phyloP scores from a whole-genome alignment of 106 monocot genomes.

The Posidonia australis region DNA sequence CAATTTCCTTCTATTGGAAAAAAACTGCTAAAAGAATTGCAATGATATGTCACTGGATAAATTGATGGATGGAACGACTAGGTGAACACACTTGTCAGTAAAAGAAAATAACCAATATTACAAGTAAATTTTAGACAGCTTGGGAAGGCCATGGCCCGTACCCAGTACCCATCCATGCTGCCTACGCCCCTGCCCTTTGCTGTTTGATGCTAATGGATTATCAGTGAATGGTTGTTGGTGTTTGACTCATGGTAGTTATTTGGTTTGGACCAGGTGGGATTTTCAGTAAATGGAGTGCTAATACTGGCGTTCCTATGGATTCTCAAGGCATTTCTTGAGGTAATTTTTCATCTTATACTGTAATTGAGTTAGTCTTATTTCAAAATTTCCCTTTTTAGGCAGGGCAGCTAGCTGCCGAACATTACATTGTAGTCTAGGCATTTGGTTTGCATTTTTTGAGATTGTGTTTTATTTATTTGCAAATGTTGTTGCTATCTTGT shows the following conservation, averaged over 20 bases:
- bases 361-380: neutral
- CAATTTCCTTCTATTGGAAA: too few relatives aligned
- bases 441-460: too few relatives aligned
- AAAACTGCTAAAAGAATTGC: too few relatives aligned
- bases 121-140: neutral
- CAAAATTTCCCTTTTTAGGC: neutral
- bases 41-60: too few relatives aligned
- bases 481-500: too few relatives aligned
- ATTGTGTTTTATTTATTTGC: too few relatives aligned
- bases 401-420: neutral
- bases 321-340: conserved; percentile 92
- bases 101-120: neutral
- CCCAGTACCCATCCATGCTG: too few relatives aligned
- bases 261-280: conserved; percentile 48
- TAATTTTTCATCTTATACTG: conserved; percentile 13
- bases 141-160: too few relatives aligned
- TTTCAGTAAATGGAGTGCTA: conserved; percentile 80
- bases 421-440: too few relatives aligned
- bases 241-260: neutral
- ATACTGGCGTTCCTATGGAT: conserved; percentile 84
- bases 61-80: too few relatives aligned
- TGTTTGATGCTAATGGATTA: neutral
- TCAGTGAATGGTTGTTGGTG: neutral
- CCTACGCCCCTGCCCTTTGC: neutral
- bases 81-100: too few relatives aligned